These are phyloP conservation scores for Acanthamoeba quina DNA, from an alignment of 208 protist species.

Conservation along the genomic window DNA sequence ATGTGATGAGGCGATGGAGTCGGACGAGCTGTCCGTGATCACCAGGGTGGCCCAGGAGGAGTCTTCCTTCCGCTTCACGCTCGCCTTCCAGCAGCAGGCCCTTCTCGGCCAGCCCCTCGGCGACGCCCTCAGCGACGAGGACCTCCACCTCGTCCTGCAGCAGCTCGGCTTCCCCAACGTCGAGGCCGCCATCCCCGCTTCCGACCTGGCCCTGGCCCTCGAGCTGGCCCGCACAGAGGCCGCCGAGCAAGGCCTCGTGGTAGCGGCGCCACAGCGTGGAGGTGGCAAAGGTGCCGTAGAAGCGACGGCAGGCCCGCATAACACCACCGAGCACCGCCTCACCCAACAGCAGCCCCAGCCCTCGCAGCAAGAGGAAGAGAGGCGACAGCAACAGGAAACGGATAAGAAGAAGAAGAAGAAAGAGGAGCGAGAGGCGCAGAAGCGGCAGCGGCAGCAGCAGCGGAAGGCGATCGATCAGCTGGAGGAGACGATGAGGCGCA, in stretches of 20 bases:
- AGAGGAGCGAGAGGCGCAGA: neutral
- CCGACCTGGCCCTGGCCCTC: no score
- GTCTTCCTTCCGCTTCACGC: neutral
- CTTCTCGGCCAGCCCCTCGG: neutral
- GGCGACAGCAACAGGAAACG: neutral
- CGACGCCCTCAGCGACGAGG: neutral
- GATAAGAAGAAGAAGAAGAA: neutral
- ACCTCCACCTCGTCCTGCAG: neutral
- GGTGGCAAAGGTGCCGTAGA: neutral
- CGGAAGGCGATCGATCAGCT: neutral
- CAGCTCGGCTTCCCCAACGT: neutral
- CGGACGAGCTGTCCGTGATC: neutral
- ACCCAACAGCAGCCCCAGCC: no score
- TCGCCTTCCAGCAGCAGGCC: neutral
- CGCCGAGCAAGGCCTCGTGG: neutral
- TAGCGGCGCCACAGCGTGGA: neutral
- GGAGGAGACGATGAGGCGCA: neutral
- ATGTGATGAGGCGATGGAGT: no score
- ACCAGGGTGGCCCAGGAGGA: neutral
- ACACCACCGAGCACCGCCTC: no score
- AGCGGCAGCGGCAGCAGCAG: no score
- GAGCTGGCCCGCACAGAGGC: neutral
- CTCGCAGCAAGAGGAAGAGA: neutral
- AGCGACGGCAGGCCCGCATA: neutral
- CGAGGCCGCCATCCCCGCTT: no score